phyloP scores from a whole-genome alignment of 2,329 filamentous ascomycete species.

The Colletotrichum salicis region DNA sequence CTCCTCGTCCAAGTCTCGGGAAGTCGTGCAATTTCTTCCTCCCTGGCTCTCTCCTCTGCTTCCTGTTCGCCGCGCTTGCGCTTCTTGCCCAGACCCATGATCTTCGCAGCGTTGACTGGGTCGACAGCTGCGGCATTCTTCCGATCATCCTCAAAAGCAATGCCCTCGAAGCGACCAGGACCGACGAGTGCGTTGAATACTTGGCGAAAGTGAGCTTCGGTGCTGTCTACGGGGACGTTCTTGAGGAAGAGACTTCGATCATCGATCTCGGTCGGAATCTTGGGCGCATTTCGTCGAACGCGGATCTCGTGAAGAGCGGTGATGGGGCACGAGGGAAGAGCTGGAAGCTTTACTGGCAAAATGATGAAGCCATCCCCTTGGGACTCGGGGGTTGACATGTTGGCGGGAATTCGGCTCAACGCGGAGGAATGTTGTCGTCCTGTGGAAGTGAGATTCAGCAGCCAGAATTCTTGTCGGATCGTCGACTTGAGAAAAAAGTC shows the following conservation, averaged over 20 bases:
- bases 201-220: slow-evolving; percentile 77
- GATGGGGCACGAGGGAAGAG: slow-evolving; percentile 69
- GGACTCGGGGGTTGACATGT: slow-evolving; percentile 27
- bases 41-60: slow-evolving; percentile 62
- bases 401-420: slow-evolving; percentile 40
- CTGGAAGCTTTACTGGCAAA: slow-evolving; percentile 74
- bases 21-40: slow-evolving; percentile 70
- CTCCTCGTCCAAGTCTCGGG: slow-evolving; percentile 79
- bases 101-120: slow-evolving; percentile 54
- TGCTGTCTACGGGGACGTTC: slow-evolving; percentile 88
- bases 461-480: slow-evolving; percentile 21
- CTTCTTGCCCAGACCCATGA: slow-evolving; percentile 59
- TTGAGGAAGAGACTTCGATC: slow-evolving; percentile 87
- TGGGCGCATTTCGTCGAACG: slow-evolving; percentile 84
- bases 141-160: slow-evolving; percentile 76
- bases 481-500: slow-evolving; percentile 4
- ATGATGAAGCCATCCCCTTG: slow-evolving; percentile 69
- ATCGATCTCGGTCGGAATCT: slow-evolving; percentile 78
- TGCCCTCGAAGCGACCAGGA: slow-evolving; percentile 79
- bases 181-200: slow-evolving; percentile 81
- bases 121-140: slow-evolving; percentile 54
- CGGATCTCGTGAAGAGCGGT: slow-evolving; percentile 84
- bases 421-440: slow-evolving; percentile 20
- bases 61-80: slow-evolving; percentile 67
- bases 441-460: background rate